phyloP scores from a whole-genome alignment of 331 rosid species.

The Acacia pycnantha region DNA sequence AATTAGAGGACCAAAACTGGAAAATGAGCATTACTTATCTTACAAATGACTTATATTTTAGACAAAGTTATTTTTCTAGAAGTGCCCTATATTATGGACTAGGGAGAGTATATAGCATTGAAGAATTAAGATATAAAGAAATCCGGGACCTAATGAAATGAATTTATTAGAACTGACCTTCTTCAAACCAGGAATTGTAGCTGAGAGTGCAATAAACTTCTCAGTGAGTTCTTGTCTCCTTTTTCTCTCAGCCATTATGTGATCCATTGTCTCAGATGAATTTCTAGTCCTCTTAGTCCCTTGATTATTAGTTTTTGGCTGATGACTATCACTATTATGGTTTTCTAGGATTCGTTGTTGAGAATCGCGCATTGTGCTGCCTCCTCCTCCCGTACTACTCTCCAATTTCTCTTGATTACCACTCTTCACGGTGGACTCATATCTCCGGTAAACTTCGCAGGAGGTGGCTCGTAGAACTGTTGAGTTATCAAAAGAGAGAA shows the following conservation, averaged over 20 bases:
- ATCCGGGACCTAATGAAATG: background rate
- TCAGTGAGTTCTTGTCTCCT: slow-evolving; percentile 63
- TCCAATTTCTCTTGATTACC: background rate
- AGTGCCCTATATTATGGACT: too few relatives aligned
- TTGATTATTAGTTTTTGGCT: background rate
- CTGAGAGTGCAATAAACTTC: slow-evolving; percentile 56
- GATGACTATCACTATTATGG: background rate
- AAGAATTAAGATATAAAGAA: background rate
- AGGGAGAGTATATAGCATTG: background rate
- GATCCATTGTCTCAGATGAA: slow-evolving; percentile 37
- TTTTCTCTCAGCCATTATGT: slow-evolving; percentile 61
- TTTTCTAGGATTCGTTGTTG: background rate
- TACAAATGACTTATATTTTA: too few relatives aligned
- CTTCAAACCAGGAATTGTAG: slow-evolving; percentile 61
- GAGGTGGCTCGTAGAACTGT: background rate
- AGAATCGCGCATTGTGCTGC: background rate
- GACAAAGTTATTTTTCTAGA: too few relatives aligned
- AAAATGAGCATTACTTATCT: too few relatives aligned
- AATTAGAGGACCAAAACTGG: too few relatives aligned
- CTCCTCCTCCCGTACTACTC: background rate
- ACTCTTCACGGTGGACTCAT: background rate
- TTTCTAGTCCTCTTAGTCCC: slow-evolving; percentile 1
- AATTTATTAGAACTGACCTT: slow-evolving; percentile 36
- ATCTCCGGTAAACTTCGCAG: background rate
- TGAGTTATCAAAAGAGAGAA: slow-evolving; percentile 24